A percentile compares a stretch with the other conserved stretches of the same genome.
phyloP scores from a whole-genome alignment of 148 eudicot genomes.

The Rhododendron henanense region DNA sequence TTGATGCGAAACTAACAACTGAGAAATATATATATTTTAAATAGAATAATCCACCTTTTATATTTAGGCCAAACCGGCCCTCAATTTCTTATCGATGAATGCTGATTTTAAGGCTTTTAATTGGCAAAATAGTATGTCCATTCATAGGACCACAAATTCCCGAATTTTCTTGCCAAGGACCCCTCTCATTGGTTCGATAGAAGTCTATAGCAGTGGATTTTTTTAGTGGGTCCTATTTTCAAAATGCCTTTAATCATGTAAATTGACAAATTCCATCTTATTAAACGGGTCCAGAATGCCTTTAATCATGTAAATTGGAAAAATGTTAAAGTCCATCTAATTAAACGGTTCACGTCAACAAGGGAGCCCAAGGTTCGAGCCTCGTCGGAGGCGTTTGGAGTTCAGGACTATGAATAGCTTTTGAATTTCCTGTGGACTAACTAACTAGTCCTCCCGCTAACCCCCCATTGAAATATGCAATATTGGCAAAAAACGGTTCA shows the following conservation, averaged over 20 bases:
- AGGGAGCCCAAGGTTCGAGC: too few relatives aligned
- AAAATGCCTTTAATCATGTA: not conserved
- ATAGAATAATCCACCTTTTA: too few relatives aligned
- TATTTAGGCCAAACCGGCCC: not conserved
- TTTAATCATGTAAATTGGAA: not conserved
- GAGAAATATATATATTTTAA: too few relatives aligned
- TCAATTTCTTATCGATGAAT: not conserved
- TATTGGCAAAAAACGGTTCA: not conserved
- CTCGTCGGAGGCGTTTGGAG: too few relatives aligned
- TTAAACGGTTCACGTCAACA: not conserved
- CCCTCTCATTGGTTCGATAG: not conserved
- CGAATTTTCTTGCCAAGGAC: not conserved
- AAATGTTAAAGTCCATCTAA: not conserved
- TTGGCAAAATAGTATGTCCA: not conserved
- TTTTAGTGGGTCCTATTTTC: not conserved
- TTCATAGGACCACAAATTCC: not conserved
- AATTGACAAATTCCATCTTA: not conserved
- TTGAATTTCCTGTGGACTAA: too few relatives aligned
- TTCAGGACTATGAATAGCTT: too few relatives aligned
- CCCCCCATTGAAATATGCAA: too few relatives aligned
- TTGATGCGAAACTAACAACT: too few relatives aligned
- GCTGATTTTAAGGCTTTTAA: not conserved
- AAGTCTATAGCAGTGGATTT: not conserved
- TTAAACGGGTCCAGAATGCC: not conserved
- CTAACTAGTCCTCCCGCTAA: too few relatives aligned